phyloP scores from a whole-genome alignment of 345 rosid species.

The Luvunga scandens region DNA sequence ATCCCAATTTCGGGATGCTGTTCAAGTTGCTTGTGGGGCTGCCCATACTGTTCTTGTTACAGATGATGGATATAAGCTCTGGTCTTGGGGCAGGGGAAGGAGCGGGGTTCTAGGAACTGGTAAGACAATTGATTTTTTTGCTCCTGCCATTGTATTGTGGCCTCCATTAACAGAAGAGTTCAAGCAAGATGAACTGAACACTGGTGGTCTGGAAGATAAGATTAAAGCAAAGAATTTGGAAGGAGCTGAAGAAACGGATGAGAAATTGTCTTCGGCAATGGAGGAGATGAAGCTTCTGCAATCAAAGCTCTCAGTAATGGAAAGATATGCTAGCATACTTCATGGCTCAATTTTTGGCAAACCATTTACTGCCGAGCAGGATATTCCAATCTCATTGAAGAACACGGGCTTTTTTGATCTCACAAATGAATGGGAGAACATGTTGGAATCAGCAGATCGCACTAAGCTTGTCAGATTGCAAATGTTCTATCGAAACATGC shows the following conservation, averaged over 20 bases:
- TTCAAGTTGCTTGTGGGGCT: conserved; percentile 80
- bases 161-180: conserved; percentile 48
- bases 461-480: conserved; percentile 70
- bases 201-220: conserved; percentile 17
- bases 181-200: conserved; percentile 29
- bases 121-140: conserved; percentile 37
- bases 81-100: conserved; percentile 97
- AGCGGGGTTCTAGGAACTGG: conserved; percentile 88
- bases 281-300: conserved; percentile 70
- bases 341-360: conserved; percentile 79
- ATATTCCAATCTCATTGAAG: conserved; percentile 54
- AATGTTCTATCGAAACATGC: conserved; percentile 67
- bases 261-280: conserved; percentile 48
- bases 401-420: conserved; percentile 55
- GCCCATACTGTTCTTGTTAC: conserved; percentile 84
- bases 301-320: conserved; percentile 61
- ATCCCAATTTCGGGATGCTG: conserved; percentile 52
- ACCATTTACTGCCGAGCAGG: conserved; percentile 65
- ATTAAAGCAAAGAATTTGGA: conserved; percentile 23
- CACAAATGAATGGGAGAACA: conserved; percentile 72
- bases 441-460: conserved; percentile 72
- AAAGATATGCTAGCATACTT: conserved; percentile 72
- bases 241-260: conserved; percentile 30
- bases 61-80: conserved; percentile 67
- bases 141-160: conserved; percentile 59